Evolutionary conservation across 176 grass and related monocot genomes (phyloP).

Genomic region (Aegilops speltoides): DNA sequence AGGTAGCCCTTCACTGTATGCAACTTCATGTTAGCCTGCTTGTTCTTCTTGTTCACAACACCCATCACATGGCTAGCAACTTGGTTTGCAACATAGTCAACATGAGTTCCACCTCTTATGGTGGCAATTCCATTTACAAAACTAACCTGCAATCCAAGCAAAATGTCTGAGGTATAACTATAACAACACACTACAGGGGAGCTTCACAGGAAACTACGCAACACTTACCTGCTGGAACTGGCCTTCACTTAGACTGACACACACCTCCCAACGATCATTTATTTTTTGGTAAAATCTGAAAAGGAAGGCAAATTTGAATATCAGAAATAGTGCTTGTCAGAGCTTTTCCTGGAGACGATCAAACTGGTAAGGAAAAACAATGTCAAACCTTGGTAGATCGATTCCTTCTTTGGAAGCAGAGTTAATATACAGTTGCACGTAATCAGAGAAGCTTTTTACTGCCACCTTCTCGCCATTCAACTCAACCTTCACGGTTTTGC

Average conservation of each 20-base stretch:
- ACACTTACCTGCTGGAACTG: constrained; percentile 85
- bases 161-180: background rate
- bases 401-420: constrained; percentile 44
- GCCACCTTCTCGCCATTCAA: constrained; percentile 62
- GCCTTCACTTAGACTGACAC: constrained; percentile 72
- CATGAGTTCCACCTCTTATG: constrained; percentile 82
- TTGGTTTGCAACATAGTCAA: constrained; percentile 85
- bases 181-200: background rate
- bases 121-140: constrained; percentile 93
- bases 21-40: constrained; percentile 78
- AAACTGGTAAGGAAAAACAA: constrained; percentile 10
- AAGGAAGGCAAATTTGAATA: background rate
- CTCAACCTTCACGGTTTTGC: constrained; percentile 86
- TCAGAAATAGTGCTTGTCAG: background rate
- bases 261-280: constrained; percentile 94
- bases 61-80: constrained; percentile 59
- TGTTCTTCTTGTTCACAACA: constrained; percentile 87
- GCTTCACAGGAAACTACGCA: background rate
- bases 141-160: constrained; percentile 63
- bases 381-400: constrained; percentile 36
- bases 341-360: background rate
- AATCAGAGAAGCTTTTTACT: constrained; percentile 58
- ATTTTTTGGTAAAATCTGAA: constrained; percentile 49
- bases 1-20: constrained; percentile 76
- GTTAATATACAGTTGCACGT: constrained; percentile 63